phyloP scores from a whole-genome alignment of 257 asterid species.

The Linderniella brevidens region DNA sequence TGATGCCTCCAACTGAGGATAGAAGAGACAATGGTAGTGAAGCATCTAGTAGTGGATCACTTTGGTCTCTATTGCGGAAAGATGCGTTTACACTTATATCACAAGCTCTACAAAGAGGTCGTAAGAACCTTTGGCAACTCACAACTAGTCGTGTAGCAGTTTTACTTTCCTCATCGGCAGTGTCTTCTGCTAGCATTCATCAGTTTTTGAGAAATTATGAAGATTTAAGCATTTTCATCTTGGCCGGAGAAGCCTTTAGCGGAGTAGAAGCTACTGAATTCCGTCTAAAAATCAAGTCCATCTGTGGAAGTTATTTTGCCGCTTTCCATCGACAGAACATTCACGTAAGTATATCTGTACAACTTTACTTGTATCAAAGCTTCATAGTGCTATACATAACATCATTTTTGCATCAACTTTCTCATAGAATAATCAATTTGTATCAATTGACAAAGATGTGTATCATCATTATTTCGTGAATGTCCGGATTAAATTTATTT shows the following conservation, averaged over 20 bases:
- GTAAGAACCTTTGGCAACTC: slow-evolving; percentile 96
- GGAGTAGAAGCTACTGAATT: slow-evolving; percentile 86
- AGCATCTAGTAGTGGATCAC: slow-evolving; percentile 95
- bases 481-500: too few species aligned
- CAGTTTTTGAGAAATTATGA: slow-evolving; percentile 91
- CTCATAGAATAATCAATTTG: too few species aligned
- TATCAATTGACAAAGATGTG: too few species aligned
- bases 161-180: slow-evolving; percentile 84
- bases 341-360: slow-evolving; percentile 43
- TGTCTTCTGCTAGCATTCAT: slow-evolving; percentile 77
- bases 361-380: too few species aligned
- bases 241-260: slow-evolving; percentile 97
- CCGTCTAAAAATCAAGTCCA: slow-evolving; percentile 86
- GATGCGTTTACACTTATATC: slow-evolving; percentile 73
- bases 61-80: slow-evolving; percentile 77
- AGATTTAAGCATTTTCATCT: slow-evolving; percentile 62
- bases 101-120: slow-evolving; percentile 77
- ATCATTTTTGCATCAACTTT: too few species aligned
- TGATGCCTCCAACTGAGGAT: slow-evolving; percentile 27
- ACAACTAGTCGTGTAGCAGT: slow-evolving; percentile 89
- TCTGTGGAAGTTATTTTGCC: slow-evolving; percentile 71
- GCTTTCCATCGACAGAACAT: slow-evolving; percentile 95
- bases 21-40: slow-evolving; percentile 85
- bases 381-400: too few species aligned
- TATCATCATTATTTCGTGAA: too few species aligned